Percentiles rank a stretch among this genome's conserved stretches.
Evolutionary conservation across 306 rosid genomes (phyloP).

Genomic region (Fragaria nilgerrensis): DNA sequence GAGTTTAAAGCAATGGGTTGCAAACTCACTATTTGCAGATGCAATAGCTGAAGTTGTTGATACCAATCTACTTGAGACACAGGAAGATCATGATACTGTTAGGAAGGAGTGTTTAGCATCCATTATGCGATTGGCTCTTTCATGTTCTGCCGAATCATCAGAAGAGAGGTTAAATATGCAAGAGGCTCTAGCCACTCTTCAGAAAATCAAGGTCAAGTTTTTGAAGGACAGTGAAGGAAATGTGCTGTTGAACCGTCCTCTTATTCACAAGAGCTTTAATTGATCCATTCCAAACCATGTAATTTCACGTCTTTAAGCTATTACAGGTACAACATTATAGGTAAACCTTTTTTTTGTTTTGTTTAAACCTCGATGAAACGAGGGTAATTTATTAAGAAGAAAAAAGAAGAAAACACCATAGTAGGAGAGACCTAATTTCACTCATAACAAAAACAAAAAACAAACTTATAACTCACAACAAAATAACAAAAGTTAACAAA

Average conservation of each 20-base stretch:
- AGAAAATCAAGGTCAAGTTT: slow-evolving; percentile 7
- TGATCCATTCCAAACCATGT: no score
- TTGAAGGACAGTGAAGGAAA: not conserved
- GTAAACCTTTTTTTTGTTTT: no score
- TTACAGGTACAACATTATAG: no score
- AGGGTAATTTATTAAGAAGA: no score
- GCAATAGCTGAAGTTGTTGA: slow-evolving; percentile 8
- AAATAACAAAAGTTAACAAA: no score
- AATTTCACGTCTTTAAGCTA: no score
- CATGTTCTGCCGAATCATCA: slow-evolving; percentile 7
- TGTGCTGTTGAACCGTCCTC: not conserved
- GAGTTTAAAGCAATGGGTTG: slow-evolving; percentile 20
- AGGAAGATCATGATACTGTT: not conserved
- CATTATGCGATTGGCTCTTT: slow-evolving; percentile 12
- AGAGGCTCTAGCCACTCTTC: not conserved
- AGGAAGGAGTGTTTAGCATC: not conserved
- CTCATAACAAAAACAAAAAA: no score
- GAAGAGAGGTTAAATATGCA: slow-evolving; percentile 1
- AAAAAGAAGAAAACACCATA: no score
- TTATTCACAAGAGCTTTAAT: no score
- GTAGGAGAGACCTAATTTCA: no score
- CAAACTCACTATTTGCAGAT: not conserved
- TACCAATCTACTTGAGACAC: not conserved
- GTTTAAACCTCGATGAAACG: no score
- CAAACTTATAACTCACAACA: no score